Base-by-base conservation (phyloP, 2,329 filamentous ascomycete species). In the Sporothrix mexicana region DNA sequence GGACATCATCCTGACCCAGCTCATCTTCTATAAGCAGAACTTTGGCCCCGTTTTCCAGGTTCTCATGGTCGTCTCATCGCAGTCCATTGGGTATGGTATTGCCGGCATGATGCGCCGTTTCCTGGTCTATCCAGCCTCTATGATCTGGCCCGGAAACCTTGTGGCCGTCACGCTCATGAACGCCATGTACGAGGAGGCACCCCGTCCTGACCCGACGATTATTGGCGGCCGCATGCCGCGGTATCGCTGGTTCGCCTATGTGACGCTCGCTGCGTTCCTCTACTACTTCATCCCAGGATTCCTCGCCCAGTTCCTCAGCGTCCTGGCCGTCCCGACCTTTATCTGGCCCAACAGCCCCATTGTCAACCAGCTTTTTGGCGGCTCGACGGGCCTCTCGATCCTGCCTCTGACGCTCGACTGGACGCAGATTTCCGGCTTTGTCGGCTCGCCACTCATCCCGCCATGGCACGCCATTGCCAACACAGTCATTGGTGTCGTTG, bases 401-500 rank as follows among this genome's bases (percentile, higher is more conserved):
- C 78, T 85, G 20, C 83, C 83, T 1, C 82, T 85, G 70, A 85
- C 83, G 7, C 82, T 85, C 59, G 84, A 85, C 76, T 84, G 83
- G 82, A 91, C 90, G 5, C 90, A 93, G 76, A 86, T 93, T 70
- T 86, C 90, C 2, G 92, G 90, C 64, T 93, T 88, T 74, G 84
- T 92, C 69, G 88, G 88, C 43, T 92, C 89, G 10, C 91, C 91
- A 23, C 81, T 93, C 51, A 90, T 93, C 68, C 88, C 90, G 2
- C 91, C 91, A 5, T 93, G 90, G 87, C 88, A 91, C 78, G 91
- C 91, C 9, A 93, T 93, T 75, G 90, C 89, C 73, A 94, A 94
- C 78, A 92, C 90, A 0, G 79, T 92, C 55, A 88, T 93, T 47
- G 91, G 91, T 17, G 87, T 93, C 41, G 83, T 92, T 1, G 36